These are phyloP conservation scores for Rutidosis leptorrhynchoides DNA, from an alignment of 129 eudicot genomes.

Conservation along the genomic window DNA sequence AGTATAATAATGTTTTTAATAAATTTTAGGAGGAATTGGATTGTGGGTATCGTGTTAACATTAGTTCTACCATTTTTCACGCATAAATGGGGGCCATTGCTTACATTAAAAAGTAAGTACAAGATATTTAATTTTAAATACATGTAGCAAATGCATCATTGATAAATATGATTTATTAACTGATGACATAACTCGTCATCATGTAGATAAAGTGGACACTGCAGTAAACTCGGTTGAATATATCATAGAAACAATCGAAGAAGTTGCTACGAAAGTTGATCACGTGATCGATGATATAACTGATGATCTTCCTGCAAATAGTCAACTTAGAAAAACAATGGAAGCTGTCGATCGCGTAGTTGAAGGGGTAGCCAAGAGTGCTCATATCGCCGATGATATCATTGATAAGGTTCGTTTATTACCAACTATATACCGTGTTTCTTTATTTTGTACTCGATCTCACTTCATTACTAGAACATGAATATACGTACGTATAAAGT, in stretches of 20 bases:
- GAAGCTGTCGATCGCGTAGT: slow-evolving; percentile 32
- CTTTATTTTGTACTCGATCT: background rate
- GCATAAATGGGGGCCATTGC: slow-evolving; percentile 59
- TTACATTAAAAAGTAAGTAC: slow-evolving; percentile 25
- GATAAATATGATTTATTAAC: background rate
- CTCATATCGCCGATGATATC: slow-evolving; percentile 32
- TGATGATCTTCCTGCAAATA: slow-evolving; percentile 38
- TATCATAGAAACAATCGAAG: slow-evolving; percentile 37
- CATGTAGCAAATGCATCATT: background rate
- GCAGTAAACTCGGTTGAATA: slow-evolving; percentile 36
- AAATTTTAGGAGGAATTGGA: slow-evolving; percentile 51
- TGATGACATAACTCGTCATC: background rate
- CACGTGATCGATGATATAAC: slow-evolving; percentile 38
- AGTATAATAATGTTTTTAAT: no score
- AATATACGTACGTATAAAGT: no score
- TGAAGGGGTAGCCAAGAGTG: slow-evolving; percentile 36
- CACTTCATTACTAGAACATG: no score
- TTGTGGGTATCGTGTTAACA: slow-evolving; percentile 48
- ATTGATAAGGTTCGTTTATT: slow-evolving; percentile 38
- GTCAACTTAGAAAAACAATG: slow-evolving; percentile 27
- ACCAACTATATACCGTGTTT: background rate
- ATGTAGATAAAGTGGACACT: slow-evolving; percentile 30
- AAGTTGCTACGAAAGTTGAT: slow-evolving; percentile 43
- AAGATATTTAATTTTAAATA: background rate
- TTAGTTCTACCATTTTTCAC: slow-evolving; percentile 47